Conservation (phyloP, 1,284 basidiomycete genomes). For the Ceratobasidium sp. region DNA sequence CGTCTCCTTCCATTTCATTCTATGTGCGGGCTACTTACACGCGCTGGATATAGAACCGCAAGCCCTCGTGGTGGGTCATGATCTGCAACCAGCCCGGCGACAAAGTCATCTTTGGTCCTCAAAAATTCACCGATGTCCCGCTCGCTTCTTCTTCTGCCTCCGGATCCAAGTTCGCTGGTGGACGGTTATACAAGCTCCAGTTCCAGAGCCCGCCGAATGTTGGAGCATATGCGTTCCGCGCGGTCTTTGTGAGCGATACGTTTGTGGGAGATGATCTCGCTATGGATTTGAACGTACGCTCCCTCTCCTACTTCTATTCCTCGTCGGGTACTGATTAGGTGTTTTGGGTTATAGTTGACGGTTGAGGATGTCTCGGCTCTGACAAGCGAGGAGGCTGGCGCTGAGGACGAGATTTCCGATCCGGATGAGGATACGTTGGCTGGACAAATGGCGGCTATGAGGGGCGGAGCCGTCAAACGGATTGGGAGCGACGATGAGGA, state of each 20-base stretch:
- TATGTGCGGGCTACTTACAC: background rate
- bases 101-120: conserved; percentile 90
- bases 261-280: conserved; percentile 85
- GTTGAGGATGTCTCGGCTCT: conserved; percentile 77
- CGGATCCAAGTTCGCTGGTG: conserved; percentile 24
- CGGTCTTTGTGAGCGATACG: conserved; percentile 87
- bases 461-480: conserved; percentile 87
- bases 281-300: conserved; percentile 74
- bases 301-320: conserved; percentile 8
- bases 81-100: conserved; percentile 92
- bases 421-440: conserved; percentile 95
- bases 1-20: conserved; percentile 51
- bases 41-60: conserved; percentile 68
- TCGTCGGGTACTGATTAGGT: conserved; percentile 25
- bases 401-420: conserved; percentile 93
- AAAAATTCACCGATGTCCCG: conserved; percentile 85
- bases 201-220: conserved; percentile 93
- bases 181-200: conserved; percentile 84
- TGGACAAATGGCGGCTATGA: conserved; percentile 98
- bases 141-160: conserved; percentile 49
- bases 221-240: conserved; percentile 90
- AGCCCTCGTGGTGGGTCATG: conserved; percentile 91
- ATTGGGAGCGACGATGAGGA: conserved; percentile 54
- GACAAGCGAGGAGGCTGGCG: conserved; percentile 66
- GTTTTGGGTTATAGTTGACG: conserved; percentile 67